Percentiles rank a stretch among this genome's conserved stretches.
phyloP scores from a whole-genome alignment of 78 protist genomes.

The Guillardia theta region DNA sequence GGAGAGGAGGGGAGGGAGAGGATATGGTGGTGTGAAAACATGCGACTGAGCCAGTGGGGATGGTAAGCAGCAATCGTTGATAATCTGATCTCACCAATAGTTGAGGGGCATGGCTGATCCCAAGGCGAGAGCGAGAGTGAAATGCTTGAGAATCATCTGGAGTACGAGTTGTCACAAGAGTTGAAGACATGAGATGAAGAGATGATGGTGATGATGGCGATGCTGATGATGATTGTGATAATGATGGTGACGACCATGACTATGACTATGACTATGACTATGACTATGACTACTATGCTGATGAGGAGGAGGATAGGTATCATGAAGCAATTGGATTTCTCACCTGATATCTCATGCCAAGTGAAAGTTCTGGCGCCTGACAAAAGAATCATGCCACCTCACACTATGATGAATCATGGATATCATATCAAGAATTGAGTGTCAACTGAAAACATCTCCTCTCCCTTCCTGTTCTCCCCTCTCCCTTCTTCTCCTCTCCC shows the following conservation, averaged over 20 bases:
- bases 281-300: too few relatives aligned
- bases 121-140: slow-evolving; percentile 9
- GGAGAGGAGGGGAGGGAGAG: background rate
- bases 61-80: background rate
- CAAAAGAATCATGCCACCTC: too few relatives aligned
- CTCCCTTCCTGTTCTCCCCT: background rate
- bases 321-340: too few relatives aligned
- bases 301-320: too few relatives aligned
- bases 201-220: too few relatives aligned
- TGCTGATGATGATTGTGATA: too few relatives aligned
- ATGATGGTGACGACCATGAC: too few relatives aligned
- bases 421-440: background rate
- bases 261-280: too few relatives aligned
- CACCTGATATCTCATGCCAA: background rate
- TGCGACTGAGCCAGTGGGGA: background rate
- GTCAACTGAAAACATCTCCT: background rate
- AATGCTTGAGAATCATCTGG: slow-evolving; percentile 4
- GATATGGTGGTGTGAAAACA: background rate
- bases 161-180: too few relatives aligned
- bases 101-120: background rate
- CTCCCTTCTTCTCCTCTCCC: background rate
- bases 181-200: too few relatives aligned
- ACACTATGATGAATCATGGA: too few relatives aligned
- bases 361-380: background rate
- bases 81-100: background rate